These are phyloP conservation scores for Evansstolkia leycettana DNA, from an alignment of 495 filamentous ascomycete genomes.

Conservation along the genomic window DNA sequence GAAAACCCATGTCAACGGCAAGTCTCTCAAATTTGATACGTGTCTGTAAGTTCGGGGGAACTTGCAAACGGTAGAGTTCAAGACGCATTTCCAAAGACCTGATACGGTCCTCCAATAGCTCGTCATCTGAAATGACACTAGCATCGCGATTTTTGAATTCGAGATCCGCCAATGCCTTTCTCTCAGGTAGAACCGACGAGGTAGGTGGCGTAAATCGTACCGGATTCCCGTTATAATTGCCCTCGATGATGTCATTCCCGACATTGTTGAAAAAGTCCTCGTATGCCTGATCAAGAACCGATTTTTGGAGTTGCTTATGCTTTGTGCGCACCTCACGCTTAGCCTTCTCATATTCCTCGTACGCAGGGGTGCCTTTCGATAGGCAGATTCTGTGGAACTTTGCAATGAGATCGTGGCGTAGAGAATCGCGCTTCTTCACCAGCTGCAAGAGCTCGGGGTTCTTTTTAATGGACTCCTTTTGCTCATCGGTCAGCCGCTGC, in stretches of 20 bases:
- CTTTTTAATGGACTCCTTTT: neutral
- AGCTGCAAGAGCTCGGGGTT: neutral
- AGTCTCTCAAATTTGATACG: constrained; percentile 7
- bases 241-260: constrained; percentile 11
- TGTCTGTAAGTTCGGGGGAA: constrained; percentile 5
- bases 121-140: constrained; percentile 5
- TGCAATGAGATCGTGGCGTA: neutral
- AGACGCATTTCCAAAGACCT: constrained; percentile 11
- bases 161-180: constrained; percentile 9
- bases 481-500: neutral
- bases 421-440: neutral
- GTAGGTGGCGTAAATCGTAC: constrained; percentile 6
- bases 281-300: constrained; percentile 1
- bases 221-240: constrained; percentile 6
- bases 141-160: constrained; percentile 15
- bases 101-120: constrained; percentile 13
- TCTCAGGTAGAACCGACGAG: constrained; percentile 7
- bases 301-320: constrained; percentile 5
- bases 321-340: constrained; percentile 4
- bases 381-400: neutral
- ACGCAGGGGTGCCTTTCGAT: constrained; percentile 3
- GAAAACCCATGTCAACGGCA: too few relatives aligned
- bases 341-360: constrained; percentile 3
- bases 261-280: constrained; percentile 9
- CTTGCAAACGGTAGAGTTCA: constrained; percentile 6